phyloP scores from a whole-genome alignment of 2,329 filamentous ascomycete species.

The Aspergillus tamarii region DNA sequence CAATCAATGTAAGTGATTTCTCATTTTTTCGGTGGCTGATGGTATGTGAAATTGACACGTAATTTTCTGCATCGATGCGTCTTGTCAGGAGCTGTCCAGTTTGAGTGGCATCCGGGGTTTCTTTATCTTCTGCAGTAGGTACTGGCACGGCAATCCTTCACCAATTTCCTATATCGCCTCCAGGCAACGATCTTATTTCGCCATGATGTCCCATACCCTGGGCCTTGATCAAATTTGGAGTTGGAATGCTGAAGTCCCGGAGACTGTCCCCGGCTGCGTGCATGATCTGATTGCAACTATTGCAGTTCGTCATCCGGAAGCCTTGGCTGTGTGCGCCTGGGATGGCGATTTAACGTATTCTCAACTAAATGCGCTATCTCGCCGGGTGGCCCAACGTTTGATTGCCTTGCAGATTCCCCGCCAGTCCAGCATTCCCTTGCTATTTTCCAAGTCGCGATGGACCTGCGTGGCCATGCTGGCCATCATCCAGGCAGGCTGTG shows the following conservation, averaged over 20 bases:
- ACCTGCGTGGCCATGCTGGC: conserved; percentile 7
- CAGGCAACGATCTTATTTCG: not conserved
- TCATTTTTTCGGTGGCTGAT: not conserved
- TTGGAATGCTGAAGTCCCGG: not conserved
- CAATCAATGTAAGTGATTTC: not conserved
- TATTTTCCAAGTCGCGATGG: conserved; percentile 12
- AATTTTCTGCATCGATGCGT: not conserved
- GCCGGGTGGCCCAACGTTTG: not conserved
- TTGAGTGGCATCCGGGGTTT: not conserved
- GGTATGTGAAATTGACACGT: not conserved
- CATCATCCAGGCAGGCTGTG: conserved; percentile 1
- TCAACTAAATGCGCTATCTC: conserved; percentile 4
- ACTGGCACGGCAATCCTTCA: not conserved
- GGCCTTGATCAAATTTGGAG: not conserved
- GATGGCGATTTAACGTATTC: conserved; percentile 13
- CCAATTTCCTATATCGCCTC: not conserved
- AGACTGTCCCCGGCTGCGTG: not conserved
- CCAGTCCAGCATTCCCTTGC: conserved; percentile 4
- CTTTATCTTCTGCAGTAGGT: not conserved
- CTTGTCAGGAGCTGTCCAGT: not conserved
- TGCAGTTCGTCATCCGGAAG: not conserved
- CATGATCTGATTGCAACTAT: not conserved
- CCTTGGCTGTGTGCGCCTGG: conserved; percentile 10
- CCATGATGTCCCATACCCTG: not conserved
- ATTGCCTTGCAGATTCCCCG: not conserved